A percentile compares a stretch with the other conserved stretches of the same genome.
Conservation (phyloP, 805 yeast genomes). For the Candida verbasci region DNA sequence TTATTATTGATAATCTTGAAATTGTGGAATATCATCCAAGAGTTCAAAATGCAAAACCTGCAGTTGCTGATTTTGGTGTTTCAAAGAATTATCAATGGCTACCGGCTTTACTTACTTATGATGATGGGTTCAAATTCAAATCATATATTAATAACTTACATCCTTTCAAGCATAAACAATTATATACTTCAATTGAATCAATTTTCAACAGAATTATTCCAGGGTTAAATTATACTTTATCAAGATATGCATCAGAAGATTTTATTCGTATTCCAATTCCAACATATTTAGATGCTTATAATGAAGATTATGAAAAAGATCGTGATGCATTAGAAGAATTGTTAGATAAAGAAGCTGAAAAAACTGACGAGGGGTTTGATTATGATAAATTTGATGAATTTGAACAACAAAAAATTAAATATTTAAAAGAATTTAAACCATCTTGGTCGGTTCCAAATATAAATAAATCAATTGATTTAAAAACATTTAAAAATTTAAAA, state of each 20-base stretch:
- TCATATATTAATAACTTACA: constrained; percentile 42
- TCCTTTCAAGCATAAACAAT: constrained; percentile 19
- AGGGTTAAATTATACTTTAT: constrained; percentile 24
- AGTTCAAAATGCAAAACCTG: constrained; percentile 10
- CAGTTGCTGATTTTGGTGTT: constrained; percentile 11
- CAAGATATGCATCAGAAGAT: constrained; percentile 18
- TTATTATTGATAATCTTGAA: constrained; percentile 7
- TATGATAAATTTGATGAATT: constrained; percentile 8
- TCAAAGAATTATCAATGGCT: constrained; percentile 35
- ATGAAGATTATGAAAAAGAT: constrained; percentile 11
- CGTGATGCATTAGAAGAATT: constrained; percentile 4
- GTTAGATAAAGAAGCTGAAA: constrained; percentile 9
- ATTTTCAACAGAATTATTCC: constrained; percentile 28
- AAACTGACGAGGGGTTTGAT: constrained; percentile 6
- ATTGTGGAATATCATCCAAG: constrained; percentile 10
- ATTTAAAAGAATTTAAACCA: constrained; percentile 7
- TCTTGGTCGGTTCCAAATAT: constrained; percentile 7
- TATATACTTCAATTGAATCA: constrained; percentile 26
- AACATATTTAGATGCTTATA: constrained; percentile 12
- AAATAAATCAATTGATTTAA: constrained; percentile 12
- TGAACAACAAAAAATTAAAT: constrained; percentile 8
- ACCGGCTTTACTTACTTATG: constrained; percentile 21
- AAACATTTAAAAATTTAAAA: constrained; percentile 19
- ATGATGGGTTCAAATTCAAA: constrained; percentile 12
- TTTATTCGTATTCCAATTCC: constrained; percentile 14